Evolutionary conservation across 163 green algal species (phyloP), one percentile per base, ranked within the genome.

Genomic region (Trebouxia gelatinosa): DNA sequence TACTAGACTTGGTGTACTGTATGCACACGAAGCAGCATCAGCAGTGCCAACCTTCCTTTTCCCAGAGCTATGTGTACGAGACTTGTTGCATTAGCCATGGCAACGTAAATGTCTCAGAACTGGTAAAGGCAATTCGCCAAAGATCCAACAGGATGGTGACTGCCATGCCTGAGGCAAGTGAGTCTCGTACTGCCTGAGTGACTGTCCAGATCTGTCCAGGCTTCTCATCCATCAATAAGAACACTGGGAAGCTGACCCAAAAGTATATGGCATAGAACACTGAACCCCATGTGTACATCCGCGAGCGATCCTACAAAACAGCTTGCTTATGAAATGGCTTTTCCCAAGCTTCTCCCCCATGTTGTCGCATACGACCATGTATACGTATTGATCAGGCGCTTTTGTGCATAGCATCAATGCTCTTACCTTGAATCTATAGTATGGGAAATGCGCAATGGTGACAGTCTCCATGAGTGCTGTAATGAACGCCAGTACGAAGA

Each of bases 231-330:
- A 98, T 93, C 0, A 86, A 75, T 79, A 92, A 96, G 82, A 97
- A 98, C 86, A 97, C 91, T 32, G 95, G 95, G 82, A 98, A 99
- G 51, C 85, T 94, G 38, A 98, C 94, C 65, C 97, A 97, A 81
- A 99, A 99, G 86, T 99, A 99, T 77, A 99, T 98, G 38, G 94
- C 95, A 75, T 99, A 99, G 80, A 98, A 99, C 4, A 97, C 85
- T 13, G 87, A 94, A 29, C 95, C 95, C 23, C 97, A 80, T 16
- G 78, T 92, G 87, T 97, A 98, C 93, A 98, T 98, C 66, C 64
- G 48, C 19, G 31, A 57, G 70, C 82, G 83, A 74, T 90, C 78
- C 83, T 87, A 78, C 75, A 62, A 19, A 59, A n/a, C n/a, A n/a
- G n/a, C n/a, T n/a, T n/a, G n/a, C n/a, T n/a, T n/a, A n/a, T n/a